A percentile compares a stretch with the other conserved stretches of the same genome.
Evolutionary conservation across 2,329 filamentous ascomycete genomes (phyloP).

Genomic region (Colletotrichum sp.): DNA sequence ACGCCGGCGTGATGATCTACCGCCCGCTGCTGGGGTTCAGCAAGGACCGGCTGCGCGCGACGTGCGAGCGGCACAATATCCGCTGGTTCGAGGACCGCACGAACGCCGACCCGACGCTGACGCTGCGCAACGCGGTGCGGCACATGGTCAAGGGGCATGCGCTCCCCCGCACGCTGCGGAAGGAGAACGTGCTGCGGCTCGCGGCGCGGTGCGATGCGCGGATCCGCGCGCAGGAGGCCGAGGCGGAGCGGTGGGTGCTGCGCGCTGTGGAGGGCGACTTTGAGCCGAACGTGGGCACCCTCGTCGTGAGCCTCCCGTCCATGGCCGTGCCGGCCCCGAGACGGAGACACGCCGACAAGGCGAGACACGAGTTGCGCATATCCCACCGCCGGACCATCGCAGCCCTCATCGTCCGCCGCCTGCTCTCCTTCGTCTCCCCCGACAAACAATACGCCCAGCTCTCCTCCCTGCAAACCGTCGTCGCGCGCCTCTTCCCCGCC

Average conservation of each 20-base stretch:
- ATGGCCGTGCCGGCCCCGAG: conserved; percentile 28
- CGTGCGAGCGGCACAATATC: conserved; percentile 71
- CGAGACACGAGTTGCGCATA: conserved; percentile 30
- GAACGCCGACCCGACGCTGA: conserved; percentile 79
- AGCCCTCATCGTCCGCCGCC: conserved; percentile 49
- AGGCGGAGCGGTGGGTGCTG: conserved; percentile 60
- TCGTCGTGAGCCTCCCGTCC: conserved; percentile 49
- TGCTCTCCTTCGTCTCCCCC: conserved; percentile 57
- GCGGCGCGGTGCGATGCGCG: conserved; percentile 55
- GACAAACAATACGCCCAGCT: conserved; percentile 48
- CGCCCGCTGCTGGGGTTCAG: conserved; percentile 73
- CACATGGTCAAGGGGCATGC: conserved; percentile 61
- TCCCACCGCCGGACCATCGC: conserved; percentile 48
- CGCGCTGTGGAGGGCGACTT: conserved; percentile 52
- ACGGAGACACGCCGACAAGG: neutral
- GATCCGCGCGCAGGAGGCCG: conserved; percentile 48
- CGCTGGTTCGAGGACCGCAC: conserved; percentile 86
- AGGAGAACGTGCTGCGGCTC: conserved; percentile 66
- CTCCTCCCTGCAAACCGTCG: conserved; percentile 47
- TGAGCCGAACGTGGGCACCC: conserved; percentile 52
- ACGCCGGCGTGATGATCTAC: conserved; percentile 69
- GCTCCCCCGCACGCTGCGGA: conserved; percentile 74
- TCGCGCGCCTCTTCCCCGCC: conserved; percentile 54
- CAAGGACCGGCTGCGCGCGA: conserved; percentile 76
- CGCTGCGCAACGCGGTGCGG: conserved; percentile 81